These are phyloP conservation scores for Botryotinia convoluta DNA, from an alignment of 2,329 filamentous ascomycete species.

Conservation along the genomic window DNA sequence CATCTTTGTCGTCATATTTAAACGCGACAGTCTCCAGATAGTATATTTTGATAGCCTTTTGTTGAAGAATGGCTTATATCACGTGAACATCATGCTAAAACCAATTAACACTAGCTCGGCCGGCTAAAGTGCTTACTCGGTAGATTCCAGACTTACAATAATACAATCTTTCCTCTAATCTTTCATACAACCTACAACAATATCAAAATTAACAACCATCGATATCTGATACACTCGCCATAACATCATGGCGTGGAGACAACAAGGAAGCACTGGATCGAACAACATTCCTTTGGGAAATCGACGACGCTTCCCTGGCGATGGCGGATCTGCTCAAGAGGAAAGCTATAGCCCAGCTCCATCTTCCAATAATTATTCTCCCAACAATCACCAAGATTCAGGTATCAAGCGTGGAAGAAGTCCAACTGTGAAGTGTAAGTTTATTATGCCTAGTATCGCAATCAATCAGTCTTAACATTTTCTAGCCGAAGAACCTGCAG, in stretches of 20 bases:
- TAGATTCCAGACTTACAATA: background rate
- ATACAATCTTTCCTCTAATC: background rate
- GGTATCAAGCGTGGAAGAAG: slow-evolving; percentile 84
- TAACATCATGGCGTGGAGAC: slow-evolving; percentile 62
- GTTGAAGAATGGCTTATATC: background rate
- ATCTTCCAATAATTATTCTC: slow-evolving; percentile 21
- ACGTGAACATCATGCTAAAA: fast-evolving
- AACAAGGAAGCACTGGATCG: slow-evolving; percentile 87
- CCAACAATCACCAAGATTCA: slow-evolving; percentile 33
- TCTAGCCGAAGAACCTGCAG: slow-evolving; percentile 35
- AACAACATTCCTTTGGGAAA: slow-evolving; percentile 96
- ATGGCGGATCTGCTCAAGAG: slow-evolving; percentile 42
- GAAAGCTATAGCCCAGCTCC: slow-evolving; percentile 34
- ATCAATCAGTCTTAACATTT: slow-evolving; percentile 23
- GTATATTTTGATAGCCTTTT: background rate
- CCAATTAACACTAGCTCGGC: background rate
- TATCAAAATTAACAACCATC: background rate
- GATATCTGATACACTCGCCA: background rate
- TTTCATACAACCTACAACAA: background rate
- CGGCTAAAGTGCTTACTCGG: background rate
- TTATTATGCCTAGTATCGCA: background rate
- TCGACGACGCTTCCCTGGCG: slow-evolving; percentile 72
- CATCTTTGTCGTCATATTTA: background rate
- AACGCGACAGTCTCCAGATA: background rate
- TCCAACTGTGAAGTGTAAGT: slow-evolving; percentile 69